A percentile compares a stretch with the other conserved stretches of the same genome.
Evolutionary conservation across 345 rosid species (phyloP).

Genomic region (Eucalyptus curtisii): DNA sequence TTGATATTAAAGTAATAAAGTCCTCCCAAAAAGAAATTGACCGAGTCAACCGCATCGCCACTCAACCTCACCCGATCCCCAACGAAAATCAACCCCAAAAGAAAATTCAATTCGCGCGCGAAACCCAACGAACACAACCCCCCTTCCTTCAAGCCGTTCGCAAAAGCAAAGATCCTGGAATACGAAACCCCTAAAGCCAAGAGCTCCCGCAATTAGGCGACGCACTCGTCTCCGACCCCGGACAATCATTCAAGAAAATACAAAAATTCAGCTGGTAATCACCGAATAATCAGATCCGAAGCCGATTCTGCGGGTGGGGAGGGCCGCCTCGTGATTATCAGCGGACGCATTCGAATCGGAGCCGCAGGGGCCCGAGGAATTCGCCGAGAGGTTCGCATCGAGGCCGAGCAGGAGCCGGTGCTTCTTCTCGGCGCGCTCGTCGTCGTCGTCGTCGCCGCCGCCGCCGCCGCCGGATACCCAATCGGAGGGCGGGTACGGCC

Average conservation of each 20-base stretch:
- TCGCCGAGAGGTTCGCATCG: conserved; percentile 12
- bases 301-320: conserved; percentile 23
- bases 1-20: conserved; percentile 10
- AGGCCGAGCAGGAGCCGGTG: conserved; percentile 58
- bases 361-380: conserved; percentile 8
- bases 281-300: conserved; percentile 58
- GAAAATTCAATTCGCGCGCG: conserved; percentile 30
- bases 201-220: neutral
- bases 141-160: too few relatives aligned
- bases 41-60: conserved; percentile 45
- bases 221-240: neutral
- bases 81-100: conserved; percentile 1
- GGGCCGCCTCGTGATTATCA: conserved; percentile 22
- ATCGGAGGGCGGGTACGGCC: conserved; percentile 6
- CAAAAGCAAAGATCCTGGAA: neutral
- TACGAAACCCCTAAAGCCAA: neutral
- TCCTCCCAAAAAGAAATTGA: conserved; percentile 9
- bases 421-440: conserved; percentile 68
- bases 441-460: conserved; percentile 43
- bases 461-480: neutral
- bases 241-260: neutral
- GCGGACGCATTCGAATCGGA: conserved; percentile 29
- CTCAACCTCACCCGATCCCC: conserved; percentile 28
- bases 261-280: neutral
- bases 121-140: conserved; percentile 14